Percentiles rank a stretch among this genome's conserved stretches.
phyloP scores from a whole-genome alignment of 1,284 basidiomycete genomes.

The Calocybe gambosa region DNA sequence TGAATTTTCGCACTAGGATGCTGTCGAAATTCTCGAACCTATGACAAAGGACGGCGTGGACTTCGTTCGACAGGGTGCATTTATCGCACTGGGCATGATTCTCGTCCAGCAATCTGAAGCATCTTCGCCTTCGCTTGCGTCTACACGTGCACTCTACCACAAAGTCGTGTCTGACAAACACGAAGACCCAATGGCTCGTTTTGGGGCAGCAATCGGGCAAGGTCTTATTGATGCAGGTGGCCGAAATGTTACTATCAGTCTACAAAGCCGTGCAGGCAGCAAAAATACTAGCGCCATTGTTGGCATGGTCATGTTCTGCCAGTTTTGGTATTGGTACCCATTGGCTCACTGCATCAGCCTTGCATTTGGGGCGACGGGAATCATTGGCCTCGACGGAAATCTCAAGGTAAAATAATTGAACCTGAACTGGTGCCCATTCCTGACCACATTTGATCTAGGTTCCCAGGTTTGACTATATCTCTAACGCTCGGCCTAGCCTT shows the following conservation, averaged over 20 bases:
- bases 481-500: constrained; percentile 80
- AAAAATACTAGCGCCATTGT: constrained; percentile 90
- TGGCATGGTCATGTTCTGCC: constrained; percentile 93
- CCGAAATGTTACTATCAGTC: constrained; percentile 87
- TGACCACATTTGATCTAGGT: constrained; percentile 39
- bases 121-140: constrained; percentile 73
- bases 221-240: constrained; percentile 96
- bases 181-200: constrained; percentile 95
- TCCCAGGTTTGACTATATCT: constrained; percentile 86
- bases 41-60: constrained; percentile 97
- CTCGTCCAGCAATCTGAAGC: constrained; percentile 93
- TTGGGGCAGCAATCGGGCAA: constrained; percentile 91
- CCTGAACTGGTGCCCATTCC: not conserved
- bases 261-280: constrained; percentile 88
- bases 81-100: constrained; percentile 92
- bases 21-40: constrained; percentile 90
- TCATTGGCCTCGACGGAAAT: constrained; percentile 84
- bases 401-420: constrained; percentile 55
- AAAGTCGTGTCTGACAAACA: constrained; percentile 93
- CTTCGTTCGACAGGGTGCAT: constrained; percentile 96
- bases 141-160: constrained; percentile 76
- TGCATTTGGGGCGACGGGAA: constrained; percentile 89
- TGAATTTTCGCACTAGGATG: constrained; percentile 51
- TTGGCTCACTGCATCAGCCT: constrained; percentile 90
- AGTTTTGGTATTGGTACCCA: constrained; percentile 99